Evolutionary conservation across 108 stramenopile species (phyloP), one percentile per base, ranked within the genome.

Genomic region (Stephanodiscus triporus): DNA sequence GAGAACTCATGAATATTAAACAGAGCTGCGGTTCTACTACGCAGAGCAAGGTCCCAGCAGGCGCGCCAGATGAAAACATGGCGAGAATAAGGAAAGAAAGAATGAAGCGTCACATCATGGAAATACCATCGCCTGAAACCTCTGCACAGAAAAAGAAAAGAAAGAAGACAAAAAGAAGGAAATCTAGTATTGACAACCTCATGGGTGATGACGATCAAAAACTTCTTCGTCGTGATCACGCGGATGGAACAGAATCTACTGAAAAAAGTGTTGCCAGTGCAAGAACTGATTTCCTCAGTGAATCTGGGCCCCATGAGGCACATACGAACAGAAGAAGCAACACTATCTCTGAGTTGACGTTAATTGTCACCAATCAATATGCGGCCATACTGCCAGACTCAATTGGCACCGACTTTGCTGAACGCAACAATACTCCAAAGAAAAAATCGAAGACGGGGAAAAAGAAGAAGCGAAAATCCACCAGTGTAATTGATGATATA

Each of bases 401-500:
- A 13, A 20, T n/a, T 43, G 36, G 38, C 32, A 14, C 24, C 4
- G 37, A 51, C 19, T 60, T 30, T 8, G 32, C 42, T 36, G 51
- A 72, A 30, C 16, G 48, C 11, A 26, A 62, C 0, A 29, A 29
- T 27, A 27, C 23, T 0, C 8, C 61, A 8, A 54, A 34, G 51
- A 72, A 63, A 20, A 34, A 72, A 38, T 30, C 14, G 34, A 63
- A 60, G 27, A 37, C 27, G 22, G 47, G 51, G 27, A 53, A 62
- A 38, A 72, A 64, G 62, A 63, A 63, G 53, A 54, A 72, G 51
- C 30, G 60, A 40, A 62, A 50, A 29, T 72, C 71, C 10, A 49
- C 51, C 22, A 71, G 45, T 53, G 71, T 72, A 19, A 79, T 79
- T 47, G 78, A 79, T 72, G 78, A 79, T 40, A 79, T 79, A 37